Conservation (phyloP, 1,284 basidiomycete genomes). For the Melampsora americana region DNA sequence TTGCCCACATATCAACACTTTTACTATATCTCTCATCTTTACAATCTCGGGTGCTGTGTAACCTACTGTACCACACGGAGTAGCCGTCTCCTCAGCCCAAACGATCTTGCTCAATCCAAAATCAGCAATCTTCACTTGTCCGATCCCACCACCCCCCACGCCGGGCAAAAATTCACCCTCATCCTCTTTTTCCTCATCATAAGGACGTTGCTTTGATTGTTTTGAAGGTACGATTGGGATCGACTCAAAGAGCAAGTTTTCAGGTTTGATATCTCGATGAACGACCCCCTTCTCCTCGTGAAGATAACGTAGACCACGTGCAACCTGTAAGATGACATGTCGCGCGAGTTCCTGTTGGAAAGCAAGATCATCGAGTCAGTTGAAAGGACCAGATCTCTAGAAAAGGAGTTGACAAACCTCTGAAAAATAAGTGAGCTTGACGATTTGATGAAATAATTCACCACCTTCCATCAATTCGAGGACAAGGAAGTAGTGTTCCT, state of each 20-base stretch:
- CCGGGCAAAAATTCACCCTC: constrained; percentile 92
- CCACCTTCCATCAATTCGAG: constrained; percentile 95
- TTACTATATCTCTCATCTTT: constrained; percentile 97
- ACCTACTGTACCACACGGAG: constrained; percentile 96
- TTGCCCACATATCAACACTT: constrained; percentile 99
- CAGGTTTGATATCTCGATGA: constrained; percentile 87
- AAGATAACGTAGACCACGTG: constrained; percentile 87
- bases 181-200: constrained; percentile 98
- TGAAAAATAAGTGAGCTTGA: constrained; percentile 97
- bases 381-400: neutral
- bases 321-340: constrained; percentile 96
- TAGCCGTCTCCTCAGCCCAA: constrained; percentile 99
- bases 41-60: constrained; percentile 99
- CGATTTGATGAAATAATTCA: constrained; percentile 98
- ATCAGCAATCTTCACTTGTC: constrained; percentile 96
- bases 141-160: constrained; percentile 93
- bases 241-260: constrained; percentile 90
- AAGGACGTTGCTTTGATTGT: constrained; percentile 71
- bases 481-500: constrained; percentile 89
- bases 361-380: neutral
- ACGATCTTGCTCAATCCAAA: constrained; percentile 98
- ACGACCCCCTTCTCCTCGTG: constrained; percentile 98
- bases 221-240: constrained; percentile 90
- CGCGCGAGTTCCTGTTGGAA: constrained; percentile 66
- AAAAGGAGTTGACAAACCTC: constrained; percentile 58